Evolutionary conservation across 164 flowering plant species (phyloP).

Genomic region (Stephania cephalantha): DNA sequence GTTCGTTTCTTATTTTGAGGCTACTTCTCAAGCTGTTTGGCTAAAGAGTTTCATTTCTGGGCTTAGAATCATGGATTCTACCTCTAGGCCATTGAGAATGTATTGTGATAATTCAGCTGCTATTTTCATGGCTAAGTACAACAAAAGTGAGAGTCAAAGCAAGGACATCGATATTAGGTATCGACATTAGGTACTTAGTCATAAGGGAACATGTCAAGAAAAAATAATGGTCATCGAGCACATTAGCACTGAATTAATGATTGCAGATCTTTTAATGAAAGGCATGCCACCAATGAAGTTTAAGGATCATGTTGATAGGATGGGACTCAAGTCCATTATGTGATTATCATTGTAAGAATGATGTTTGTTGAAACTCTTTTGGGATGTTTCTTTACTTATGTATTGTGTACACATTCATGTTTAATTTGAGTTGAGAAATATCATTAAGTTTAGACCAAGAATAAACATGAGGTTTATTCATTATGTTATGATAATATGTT

Average conservation of each 20-base stretch:
- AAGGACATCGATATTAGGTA: no score
- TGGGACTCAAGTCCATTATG: not conserved
- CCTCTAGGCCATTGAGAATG: not conserved
- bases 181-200: not conserved
- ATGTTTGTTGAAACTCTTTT: no score
- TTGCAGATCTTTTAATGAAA: not conserved
- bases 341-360: no score
- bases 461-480: not conserved
- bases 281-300: not conserved
- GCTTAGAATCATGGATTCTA: no score
- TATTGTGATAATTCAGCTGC: not conserved
- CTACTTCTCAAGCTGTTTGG: no score
- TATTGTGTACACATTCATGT: no score
- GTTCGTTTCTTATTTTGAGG: no score
- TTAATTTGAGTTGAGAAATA: not conserved
- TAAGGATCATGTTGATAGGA: not conserved
- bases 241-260: not conserved
- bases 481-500: not conserved
- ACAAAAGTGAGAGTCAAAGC: not conserved
- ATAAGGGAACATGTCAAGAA: not conserved
- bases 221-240: not conserved
- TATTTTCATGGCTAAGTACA: not conserved
- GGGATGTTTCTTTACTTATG: not conserved
- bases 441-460: not conserved
- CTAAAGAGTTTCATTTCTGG: no score